Conservation (phyloP, 768 basidiomycete species). For the Russula abietina region DNA sequence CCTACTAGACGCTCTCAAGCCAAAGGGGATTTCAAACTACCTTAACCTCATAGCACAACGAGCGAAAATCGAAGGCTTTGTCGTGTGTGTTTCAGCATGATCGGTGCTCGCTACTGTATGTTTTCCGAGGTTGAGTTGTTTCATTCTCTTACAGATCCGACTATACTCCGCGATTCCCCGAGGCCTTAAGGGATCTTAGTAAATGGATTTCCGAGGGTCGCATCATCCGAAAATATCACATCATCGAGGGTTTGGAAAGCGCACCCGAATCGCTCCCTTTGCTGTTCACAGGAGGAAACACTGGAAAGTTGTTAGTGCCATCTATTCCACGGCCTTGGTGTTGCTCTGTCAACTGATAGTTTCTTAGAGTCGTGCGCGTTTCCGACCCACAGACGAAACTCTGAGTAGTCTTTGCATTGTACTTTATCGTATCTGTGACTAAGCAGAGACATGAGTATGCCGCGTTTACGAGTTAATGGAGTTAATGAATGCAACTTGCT, state of each 20-base stretch:
- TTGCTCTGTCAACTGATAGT: not conserved
- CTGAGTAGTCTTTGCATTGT: not conserved
- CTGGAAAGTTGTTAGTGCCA: conserved; percentile 57
- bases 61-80: conserved; percentile 78
- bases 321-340: not conserved
- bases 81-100: conserved; percentile 48
- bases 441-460: too few relatives aligned
- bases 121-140: not conserved
- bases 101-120: not conserved
- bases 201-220: conserved; percentile 57
- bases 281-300: conserved; percentile 72
- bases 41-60: conserved; percentile 65
- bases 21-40: conserved; percentile 64
- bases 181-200: conserved; percentile 52
- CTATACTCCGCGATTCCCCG: conserved; percentile 54
- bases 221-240: conserved; percentile 73
- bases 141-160: conserved; percentile 51
- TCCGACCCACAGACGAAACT: conserved; percentile 30
- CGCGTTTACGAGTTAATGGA: not conserved
- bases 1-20: conserved; percentile 46
- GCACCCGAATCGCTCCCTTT: conserved; percentile 64
- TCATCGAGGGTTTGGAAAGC: conserved; percentile 69
- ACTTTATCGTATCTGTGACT: not conserved
- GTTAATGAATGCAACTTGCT: not conserved
- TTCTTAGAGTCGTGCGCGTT: conserved; percentile 50